Evolutionary conservation across 2,329 filamentous ascomycete genomes (phyloP), one percentile per base, ranked within the genome.

Genomic region (Phoma sp.): DNA sequence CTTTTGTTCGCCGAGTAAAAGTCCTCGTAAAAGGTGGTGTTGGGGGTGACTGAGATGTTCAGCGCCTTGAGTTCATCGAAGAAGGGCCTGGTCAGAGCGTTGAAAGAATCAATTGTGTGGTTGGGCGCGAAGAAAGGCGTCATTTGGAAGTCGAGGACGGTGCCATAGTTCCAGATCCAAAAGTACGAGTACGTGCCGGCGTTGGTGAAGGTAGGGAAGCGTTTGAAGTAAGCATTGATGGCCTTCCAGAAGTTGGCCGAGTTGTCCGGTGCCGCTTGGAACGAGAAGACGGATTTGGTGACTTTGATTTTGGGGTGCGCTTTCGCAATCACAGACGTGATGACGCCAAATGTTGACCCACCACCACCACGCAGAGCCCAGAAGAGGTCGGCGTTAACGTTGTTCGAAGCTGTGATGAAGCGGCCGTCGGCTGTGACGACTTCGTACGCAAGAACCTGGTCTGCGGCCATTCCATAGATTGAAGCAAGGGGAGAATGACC

Each of bases 211-310:
- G 45, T 37, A 2, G 62, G 58, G 35, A 65, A 67, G 5, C 48
- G 40, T 27, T 62, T 55, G 25, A 58, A 64, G 31, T 35, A 51
- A 15, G 51, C 52, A 19, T 41, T 38, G 4, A 65, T 32, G 6
- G 52, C 57, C 15, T 68, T 60, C 43, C 61, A 69, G 61, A 71
- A 70, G 8, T 44, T 66, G 2, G 32, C 55, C 3, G 47, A 56
- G 13, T 55, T 51, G 17, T 58, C 54, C 6, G 60, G 52, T 4
- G 66, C 59, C 4, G 55, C 54, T 38, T 60, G 58, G 13, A 67
- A 61, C 1, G 67, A 70, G 27, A 68, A 65, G 65, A 68, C 74
- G 2, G 58, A 60, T 15, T 58, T 60, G 63, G 68, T 6, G 44
- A 55, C 64, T 2, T 62, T 58, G 10, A 58, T 61, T 27, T 54